Conservation (phyloP, 495 filamentous ascomycete species). For the Geopyxis carbonaria region DNA sequence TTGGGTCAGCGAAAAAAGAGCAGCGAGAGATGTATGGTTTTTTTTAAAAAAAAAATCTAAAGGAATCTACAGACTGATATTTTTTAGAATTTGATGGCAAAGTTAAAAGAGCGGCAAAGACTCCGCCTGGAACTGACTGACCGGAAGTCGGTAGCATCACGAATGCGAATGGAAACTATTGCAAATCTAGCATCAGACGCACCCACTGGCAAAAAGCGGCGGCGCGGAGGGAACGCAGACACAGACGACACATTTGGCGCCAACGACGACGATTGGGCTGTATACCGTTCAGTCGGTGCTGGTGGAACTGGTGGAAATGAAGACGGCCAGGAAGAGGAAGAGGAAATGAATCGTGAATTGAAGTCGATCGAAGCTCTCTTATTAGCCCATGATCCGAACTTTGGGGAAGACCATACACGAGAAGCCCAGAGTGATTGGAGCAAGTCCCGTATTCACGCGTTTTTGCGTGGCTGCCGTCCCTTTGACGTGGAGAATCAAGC, state of each 20-base stretch:
- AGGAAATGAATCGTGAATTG: conserved; percentile 58
- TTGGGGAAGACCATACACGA: conserved; percentile 76
- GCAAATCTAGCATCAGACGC: conserved; percentile 88
- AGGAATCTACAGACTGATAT: too few species aligned
- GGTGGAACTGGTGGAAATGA: conserved; percentile 51
- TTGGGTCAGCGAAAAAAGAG: conserved; percentile 70
- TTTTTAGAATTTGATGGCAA: conserved; percentile 45
- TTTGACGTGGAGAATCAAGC: conserved; percentile 65
- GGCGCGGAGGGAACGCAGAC: conserved; percentile 33
- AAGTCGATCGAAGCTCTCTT: conserved; percentile 65
- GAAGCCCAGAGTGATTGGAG: conserved; percentile 91
- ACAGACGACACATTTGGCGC: conserved; percentile 90
- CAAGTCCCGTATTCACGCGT: conserved; percentile 73
- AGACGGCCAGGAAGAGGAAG: conserved; percentile 55
- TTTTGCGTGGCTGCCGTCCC: conserved; percentile 68
- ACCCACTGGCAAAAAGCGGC: conserved; percentile 57
- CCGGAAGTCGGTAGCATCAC: conserved; percentile 83
- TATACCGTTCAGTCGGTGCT: conserved; percentile 79
- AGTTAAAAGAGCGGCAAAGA: conserved; percentile 81
- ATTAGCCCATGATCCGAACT: conserved; percentile 67
- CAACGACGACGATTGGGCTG: conserved; percentile 93
- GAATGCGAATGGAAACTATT: conserved; percentile 96
- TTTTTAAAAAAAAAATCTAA: too few species aligned
- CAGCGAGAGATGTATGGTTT: conserved; percentile 43
- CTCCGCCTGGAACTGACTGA: conserved; percentile 86